Evolutionary conservation across 495 filamentous ascomycete species (phyloP), one percentile per base, ranked within the genome.

Genomic region (Penicillium nucicola): DNA sequence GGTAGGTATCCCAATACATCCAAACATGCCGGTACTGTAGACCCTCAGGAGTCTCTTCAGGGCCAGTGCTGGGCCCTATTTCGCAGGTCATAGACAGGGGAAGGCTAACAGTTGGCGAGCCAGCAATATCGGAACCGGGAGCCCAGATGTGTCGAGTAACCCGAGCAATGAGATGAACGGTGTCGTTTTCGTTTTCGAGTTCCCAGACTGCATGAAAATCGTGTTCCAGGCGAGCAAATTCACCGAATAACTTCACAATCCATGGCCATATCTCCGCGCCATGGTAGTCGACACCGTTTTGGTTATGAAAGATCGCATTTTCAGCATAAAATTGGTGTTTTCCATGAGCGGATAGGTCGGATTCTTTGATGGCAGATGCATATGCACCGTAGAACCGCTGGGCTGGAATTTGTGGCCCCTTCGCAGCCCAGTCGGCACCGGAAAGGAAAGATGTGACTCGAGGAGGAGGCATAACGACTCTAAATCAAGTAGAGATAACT

Each of bases 251-350:
- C 22, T 23, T 23, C 3, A 23, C 6, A 6, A 23, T 23, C 22
- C 22, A 23, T 23, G 22, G 22, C 22, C 22, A 23, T 3, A 23
- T 23, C 22, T 23, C 22, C 22, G 22, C 6, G 6, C 22, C 22
- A 23, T 23, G 22, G 22, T 23, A 23, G 22, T 23, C 22, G 22
- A 23, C 22, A 6, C 22, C 22, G 22, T 23, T 23, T 23, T 53
- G 43, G 25, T 53, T 53, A 36, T 53, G 51, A 28, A 53, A 53
- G 11, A 34, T 35, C 17, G 17, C 51, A 25, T 53, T 23, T 53
- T 53, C 42, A 36, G 51, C 11, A 42, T 53, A 53, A 18, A 47
- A 53, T 17, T 28, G 35, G 20, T 12, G 11, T 4, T 44, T 44
- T 22, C 43, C 42, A 5, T 44, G 43, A 45, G 41, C 13, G 22